phyloP scores from a whole-genome alignment of 139 green algal species.

The Choricystis sp. region DNA sequence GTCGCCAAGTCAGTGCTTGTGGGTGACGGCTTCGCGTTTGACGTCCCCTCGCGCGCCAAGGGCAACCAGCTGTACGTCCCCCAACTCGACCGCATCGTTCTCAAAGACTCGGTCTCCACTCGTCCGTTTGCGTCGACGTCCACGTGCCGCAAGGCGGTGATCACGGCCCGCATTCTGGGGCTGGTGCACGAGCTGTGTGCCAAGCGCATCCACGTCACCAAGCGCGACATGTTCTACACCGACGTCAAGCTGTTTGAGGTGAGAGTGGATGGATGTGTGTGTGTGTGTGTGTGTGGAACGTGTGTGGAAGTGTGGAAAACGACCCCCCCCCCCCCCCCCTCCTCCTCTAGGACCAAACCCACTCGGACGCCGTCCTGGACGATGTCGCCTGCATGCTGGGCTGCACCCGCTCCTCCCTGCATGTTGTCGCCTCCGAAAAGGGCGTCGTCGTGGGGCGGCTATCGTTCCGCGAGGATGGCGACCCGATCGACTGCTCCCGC shows the following conservation, averaged over 20 bases:
- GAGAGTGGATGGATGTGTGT: not conserved
- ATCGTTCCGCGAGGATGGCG: conserved; percentile 74
- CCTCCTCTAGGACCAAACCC: conserved; percentile 43
- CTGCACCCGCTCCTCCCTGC: conserved; percentile 78
- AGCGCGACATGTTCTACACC: conserved; percentile 83
- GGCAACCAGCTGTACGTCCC: conserved; percentile 62
- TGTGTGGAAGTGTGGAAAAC: not conserved
- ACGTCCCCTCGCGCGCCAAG: conserved; percentile 61
- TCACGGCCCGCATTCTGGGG: conserved; percentile 78
- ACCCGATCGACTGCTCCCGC: conserved; percentile 79
- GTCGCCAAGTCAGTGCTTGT: conserved; percentile 44
- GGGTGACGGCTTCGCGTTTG: conserved; percentile 20
- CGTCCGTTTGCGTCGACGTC: conserved; percentile 59
- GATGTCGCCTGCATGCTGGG: conserved; percentile 90
- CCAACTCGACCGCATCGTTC: conserved; percentile 86
- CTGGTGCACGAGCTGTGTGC: conserved; percentile 67
- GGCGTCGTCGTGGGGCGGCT: conserved; percentile 88
- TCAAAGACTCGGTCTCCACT: conserved; percentile 51
- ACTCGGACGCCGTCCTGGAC: conserved; percentile 78
- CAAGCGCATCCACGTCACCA: conserved; percentile 27
- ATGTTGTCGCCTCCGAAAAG: conserved; percentile 92
- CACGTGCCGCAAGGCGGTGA: conserved; percentile 62
- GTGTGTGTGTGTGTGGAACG: not conserved
- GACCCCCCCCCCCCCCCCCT: not conserved
- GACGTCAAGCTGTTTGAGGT: conserved; percentile 94